Evolutionary conservation across 495 filamentous ascomycete genomes (phyloP), one percentile per base, ranked within the genome.

Genomic region (Lichenothelia convexa): DNA sequence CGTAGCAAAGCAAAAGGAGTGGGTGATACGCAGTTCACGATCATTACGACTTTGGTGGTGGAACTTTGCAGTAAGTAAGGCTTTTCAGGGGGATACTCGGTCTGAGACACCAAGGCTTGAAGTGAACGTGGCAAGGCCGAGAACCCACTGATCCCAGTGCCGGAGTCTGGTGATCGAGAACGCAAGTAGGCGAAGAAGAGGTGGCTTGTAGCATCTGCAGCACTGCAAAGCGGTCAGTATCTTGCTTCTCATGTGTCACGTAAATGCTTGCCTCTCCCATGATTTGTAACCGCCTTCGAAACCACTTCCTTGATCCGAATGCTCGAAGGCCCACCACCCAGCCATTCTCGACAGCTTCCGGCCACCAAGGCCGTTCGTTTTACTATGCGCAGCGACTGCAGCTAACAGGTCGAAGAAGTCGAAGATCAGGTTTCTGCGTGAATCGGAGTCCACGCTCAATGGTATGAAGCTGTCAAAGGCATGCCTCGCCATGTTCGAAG

Each of bases 261-360:
- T 18, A 29, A 38, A 16, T 16, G 34, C 52, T 41, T 54, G 77
- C 74, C 56, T 66, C 45, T 66, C 61, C 89, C 89, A 97, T 13
- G 70, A 70, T 46, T 76, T 82, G 58, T 97, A 97, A 17, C 87
- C 83, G 26, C 81, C 83, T 36, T 95, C 87, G 48, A 95, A 97
- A n/a, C 91, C 91, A 56, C 75, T 86, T 34, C 76, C 78, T 7
- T 66, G 65, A 48, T 95, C 86, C 9, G 55, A 67, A 44, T 89
- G 80, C 49, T 93, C 91, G 56, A 97, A 97, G 0, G 89, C 87
- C 89, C 89, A 97, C 89, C 89, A 97, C 38, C 87, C 84, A 20
- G 91, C 89, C 61, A 93, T 79, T 40, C 89, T 69, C 4, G 89
- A 95, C 23, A 97, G 65, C 55, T 97, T 95, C 33, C 91, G 70